phyloP scores from a whole-genome alignment of 2,329 filamentous ascomycete species.

The Malbranchea cinnamomea region DNA sequence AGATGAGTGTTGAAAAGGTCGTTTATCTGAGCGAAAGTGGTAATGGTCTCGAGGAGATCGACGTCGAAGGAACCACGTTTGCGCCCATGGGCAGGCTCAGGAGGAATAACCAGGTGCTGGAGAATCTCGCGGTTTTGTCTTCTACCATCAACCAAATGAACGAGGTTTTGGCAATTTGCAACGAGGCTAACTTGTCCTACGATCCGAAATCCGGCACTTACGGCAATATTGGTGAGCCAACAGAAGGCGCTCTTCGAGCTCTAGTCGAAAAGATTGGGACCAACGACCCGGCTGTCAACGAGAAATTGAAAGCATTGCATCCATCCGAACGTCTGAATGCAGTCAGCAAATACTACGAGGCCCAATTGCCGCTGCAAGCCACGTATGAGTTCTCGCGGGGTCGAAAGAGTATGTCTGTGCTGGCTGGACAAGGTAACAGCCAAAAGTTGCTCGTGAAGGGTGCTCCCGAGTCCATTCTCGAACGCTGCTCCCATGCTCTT shows the following conservation, averaged over 20 bases:
- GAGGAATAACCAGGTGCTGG: constrained; percentile 50
- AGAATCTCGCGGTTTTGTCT: constrained; percentile 55
- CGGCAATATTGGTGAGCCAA: constrained; percentile 81
- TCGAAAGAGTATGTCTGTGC: constrained; percentile 97
- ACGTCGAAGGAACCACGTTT: constrained; percentile 88
- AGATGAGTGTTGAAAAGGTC: constrained; percentile 95
- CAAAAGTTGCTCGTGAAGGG: constrained; percentile 90
- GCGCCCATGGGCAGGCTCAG: constrained; percentile 64
- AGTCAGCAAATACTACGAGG: constrained; percentile 73
- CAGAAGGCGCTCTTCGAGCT: constrained; percentile 81
- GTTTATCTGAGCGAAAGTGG: constrained; percentile 67
- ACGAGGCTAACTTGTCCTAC: constrained; percentile 70
- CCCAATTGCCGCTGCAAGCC: constrained; percentile 56
- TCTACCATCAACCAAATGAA: constrained; percentile 65
- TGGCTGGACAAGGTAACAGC: constrained; percentile 54
- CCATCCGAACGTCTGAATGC: constrained; percentile 55
- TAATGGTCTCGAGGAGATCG: constrained; percentile 63
- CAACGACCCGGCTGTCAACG: constrained; percentile 47
- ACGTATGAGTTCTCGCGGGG: constrained; percentile 97
- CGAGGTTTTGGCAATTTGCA: constrained; percentile 62
- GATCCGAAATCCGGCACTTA: constrained; percentile 61
- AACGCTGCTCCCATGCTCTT: constrained; percentile 72
- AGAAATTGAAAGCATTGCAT: constrained; percentile 32
- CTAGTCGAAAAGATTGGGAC: constrained; percentile 92
- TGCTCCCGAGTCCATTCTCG: constrained; percentile 84